These are phyloP conservation scores for Raddia guianensis DNA, from an alignment of 176 grass and related monocot genomes.

Conservation along the genomic window DNA sequence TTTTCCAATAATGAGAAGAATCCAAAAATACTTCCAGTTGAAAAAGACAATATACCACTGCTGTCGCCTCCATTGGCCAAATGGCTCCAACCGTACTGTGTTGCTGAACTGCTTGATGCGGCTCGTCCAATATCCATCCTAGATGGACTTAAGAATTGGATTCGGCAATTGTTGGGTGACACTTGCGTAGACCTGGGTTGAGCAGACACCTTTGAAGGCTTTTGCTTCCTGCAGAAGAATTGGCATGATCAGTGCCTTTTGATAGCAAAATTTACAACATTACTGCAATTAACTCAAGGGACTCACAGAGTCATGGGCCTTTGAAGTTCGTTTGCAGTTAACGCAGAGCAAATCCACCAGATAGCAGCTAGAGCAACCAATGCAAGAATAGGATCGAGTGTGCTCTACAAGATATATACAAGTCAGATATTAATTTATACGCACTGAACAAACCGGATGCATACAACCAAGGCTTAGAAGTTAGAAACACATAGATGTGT, in stretches of 20 bases:
- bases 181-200: conserved; percentile 50
- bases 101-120: conserved; percentile 48
- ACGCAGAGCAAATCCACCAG: conserved; percentile 66
- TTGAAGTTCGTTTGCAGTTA: conserved; percentile 41
- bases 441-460: conserved; percentile 16
- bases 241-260: conserved; percentile 25
- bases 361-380: conserved; percentile 50
- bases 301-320: conserved; percentile 38
- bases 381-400: conserved; percentile 77
- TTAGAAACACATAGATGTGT: neutral
- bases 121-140: conserved; percentile 42
- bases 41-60: neutral
- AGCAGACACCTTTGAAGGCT: conserved; percentile 42
- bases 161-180: conserved; percentile 45
- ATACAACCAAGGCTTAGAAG: neutral
- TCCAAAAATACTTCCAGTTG: neutral
- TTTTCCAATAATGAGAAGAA: neutral
- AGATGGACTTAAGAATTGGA: conserved; percentile 72
- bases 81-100: conserved; percentile 55
- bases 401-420: conserved; percentile 69
- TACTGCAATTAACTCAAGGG: conserved; percentile 18
- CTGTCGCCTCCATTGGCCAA: conserved; percentile 58
- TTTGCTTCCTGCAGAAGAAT: conserved; percentile 56
- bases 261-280: conserved; percentile 7
- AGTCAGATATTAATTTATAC: conserved; percentile 29